Percentiles rank a stretch among this genome's conserved stretches.
These are phyloP conservation scores for Quercus phellos DNA, from an alignment of 331 rosid species.

Conservation along the genomic window DNA sequence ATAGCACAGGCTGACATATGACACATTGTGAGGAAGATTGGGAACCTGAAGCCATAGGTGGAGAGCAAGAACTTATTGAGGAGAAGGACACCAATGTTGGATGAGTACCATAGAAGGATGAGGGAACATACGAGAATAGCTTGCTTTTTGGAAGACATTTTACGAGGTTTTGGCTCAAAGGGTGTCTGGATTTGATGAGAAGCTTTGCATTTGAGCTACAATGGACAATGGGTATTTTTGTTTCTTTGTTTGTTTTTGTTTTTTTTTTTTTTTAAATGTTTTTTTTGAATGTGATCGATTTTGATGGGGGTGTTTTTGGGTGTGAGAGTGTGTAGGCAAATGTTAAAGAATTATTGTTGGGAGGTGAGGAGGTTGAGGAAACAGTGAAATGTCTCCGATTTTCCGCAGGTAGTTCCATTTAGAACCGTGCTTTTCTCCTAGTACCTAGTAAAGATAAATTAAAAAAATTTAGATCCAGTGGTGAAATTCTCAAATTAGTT, in stretches of 20 bases:
- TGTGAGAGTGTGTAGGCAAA: not conserved
- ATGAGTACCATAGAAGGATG: slow-evolving; percentile 71
- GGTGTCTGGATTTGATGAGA: slow-evolving; percentile 29
- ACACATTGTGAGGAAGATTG: slow-evolving; percentile 99
- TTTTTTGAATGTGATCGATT: not conserved
- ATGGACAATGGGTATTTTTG: not conserved
- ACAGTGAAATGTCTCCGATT: not conserved
- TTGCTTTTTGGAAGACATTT: slow-evolving; percentile 37
- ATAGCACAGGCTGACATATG: slow-evolving; percentile 92
- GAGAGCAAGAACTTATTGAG: slow-evolving; percentile 89
- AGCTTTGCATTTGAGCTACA: slow-evolving; percentile 22
- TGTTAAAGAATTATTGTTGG: not conserved
- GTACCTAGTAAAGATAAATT: too few species aligned
- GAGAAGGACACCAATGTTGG: slow-evolving; percentile 92
- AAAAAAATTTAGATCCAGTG: too few species aligned
- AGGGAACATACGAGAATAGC: slow-evolving; percentile 55
- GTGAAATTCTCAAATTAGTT: too few species aligned
- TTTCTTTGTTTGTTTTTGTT: not conserved
- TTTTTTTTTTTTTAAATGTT: slow-evolving; percentile 7
- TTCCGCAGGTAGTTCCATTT: too few species aligned
- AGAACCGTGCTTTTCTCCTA: too few species aligned
- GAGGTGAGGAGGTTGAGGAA: not conserved
- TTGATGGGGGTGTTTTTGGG: not conserved
- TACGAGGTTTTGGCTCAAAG: slow-evolving; percentile 14
- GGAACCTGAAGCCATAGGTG: slow-evolving; percentile 81